A percentile compares a stretch with the other conserved stretches of the same genome.
Conservation (phyloP, 805 yeast species). For the Zygoascus flipseniorum region DNA sequence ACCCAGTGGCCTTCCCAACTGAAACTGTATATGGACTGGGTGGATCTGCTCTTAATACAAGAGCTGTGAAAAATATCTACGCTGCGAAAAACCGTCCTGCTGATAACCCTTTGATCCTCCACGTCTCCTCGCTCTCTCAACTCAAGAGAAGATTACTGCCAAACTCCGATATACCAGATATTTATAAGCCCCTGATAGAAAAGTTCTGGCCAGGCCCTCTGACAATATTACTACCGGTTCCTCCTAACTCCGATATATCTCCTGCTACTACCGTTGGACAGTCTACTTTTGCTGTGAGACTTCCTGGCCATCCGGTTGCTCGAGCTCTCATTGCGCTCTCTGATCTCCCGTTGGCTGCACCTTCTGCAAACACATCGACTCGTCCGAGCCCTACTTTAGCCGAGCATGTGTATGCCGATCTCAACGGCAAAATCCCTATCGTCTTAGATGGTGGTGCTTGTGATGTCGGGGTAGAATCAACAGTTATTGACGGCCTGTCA, state of each 20-base stretch:
- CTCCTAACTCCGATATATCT: conserved; percentile 38
- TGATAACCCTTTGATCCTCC: conserved; percentile 91
- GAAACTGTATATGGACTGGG: conserved; percentile 97
- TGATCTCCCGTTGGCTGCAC: conserved; percentile 91
- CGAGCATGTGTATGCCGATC: conserved; percentile 71
- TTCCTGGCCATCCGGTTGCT: conserved; percentile 83
- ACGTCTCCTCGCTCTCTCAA: conserved; percentile 71
- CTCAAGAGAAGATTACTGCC: conserved; percentile 47
- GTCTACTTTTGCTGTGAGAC: conserved; percentile 82
- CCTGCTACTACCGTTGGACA: conserved; percentile 77
- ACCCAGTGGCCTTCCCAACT: conserved; percentile 88
- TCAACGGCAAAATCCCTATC: conserved; percentile 69
- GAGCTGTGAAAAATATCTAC: conserved; percentile 68
- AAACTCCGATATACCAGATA: conserved; percentile 45
- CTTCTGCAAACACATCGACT: conserved; percentile 95
- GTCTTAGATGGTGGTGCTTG: conserved; percentile 90
- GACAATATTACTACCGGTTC: conserved; percentile 67
- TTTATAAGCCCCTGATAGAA: conserved; percentile 55
- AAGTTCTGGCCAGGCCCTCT: conserved; percentile 96
- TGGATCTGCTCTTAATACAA: conserved; percentile 70
- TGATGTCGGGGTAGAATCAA: conserved; percentile 84
- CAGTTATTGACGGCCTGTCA: conserved; percentile 86
- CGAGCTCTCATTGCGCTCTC: conserved; percentile 79
- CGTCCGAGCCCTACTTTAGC: conserved; percentile 91
- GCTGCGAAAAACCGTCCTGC: conserved; percentile 88